A percentile compares a stretch with the other conserved stretches of the same genome.
phyloP scores from a whole-genome alignment of 2,329 filamentous ascomycete species.

The Phialemoniopsis sp. region DNA sequence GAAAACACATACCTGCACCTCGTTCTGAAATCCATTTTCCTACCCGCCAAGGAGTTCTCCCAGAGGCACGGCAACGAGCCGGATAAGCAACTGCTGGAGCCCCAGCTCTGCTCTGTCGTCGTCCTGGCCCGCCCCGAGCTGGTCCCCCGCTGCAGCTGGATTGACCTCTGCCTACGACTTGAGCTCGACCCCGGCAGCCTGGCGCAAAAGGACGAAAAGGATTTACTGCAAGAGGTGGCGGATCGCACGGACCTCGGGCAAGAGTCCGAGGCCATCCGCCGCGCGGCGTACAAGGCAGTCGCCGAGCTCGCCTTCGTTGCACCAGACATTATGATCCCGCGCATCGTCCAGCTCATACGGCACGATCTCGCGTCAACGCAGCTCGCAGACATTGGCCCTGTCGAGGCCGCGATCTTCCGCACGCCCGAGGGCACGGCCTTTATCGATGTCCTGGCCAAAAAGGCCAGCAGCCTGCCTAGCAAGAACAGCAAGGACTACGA shows the following conservation, averaged over 20 bases:
- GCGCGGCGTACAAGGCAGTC: conserved; percentile 77
- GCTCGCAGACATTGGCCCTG: conserved; percentile 70
- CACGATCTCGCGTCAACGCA: conserved; percentile 68
- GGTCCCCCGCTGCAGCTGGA: conserved; percentile 79
- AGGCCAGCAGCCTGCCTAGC: conserved; percentile 65
- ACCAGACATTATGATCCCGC: conserved; percentile 73
- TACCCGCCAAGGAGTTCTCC: conserved; percentile 45
- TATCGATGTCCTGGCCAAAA: conserved; percentile 85
- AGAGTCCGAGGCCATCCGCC: conserved; percentile 43
- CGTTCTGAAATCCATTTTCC: conserved; percentile 59
- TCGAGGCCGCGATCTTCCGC: conserved; percentile 88
- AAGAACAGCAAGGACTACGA: conserved; percentile 96
- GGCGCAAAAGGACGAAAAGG: conserved; percentile 57
- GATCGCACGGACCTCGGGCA: conserved; percentile 41
- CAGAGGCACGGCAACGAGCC: conserved; percentile 32
- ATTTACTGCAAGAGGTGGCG: conserved; percentile 65
- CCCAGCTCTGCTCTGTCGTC: conserved; percentile 72
- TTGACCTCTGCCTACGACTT: conserved; percentile 76
- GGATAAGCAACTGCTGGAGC: conserved; percentile 49
- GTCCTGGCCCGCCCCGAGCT: conserved; percentile 76
- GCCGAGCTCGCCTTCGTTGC: conserved; percentile 93
- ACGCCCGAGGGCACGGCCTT: conserved; percentile 86
- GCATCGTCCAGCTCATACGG: conserved; percentile 69
- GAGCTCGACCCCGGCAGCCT: conserved; percentile 80
- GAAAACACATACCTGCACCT: conserved; percentile 60